Evolutionary conservation across 768 basidiomycete genomes (phyloP).

Genomic region (Auriculariales sp.): DNA sequence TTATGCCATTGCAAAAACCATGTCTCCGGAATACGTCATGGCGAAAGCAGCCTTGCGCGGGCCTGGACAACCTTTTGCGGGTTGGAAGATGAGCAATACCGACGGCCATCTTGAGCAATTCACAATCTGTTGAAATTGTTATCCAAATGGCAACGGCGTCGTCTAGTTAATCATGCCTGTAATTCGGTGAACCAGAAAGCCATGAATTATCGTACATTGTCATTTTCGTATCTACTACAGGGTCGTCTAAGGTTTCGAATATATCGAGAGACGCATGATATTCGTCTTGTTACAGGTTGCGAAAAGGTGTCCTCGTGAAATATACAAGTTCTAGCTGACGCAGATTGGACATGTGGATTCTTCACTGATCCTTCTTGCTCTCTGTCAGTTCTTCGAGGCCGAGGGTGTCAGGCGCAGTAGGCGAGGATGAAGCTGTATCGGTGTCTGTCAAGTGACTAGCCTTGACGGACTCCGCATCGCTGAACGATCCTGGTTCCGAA

Average conservation of each 20-base stretch:
- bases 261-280: no score
- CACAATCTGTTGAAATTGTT: no score
- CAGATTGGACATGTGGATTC: no score
- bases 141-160: no score
- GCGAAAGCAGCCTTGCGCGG: constrained; percentile 37
- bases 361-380: not conserved
- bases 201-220: no score
- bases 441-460: not conserved
- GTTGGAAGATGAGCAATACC: constrained; percentile 27
- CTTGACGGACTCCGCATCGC: not conserved
- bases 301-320: no score
- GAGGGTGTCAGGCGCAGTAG: not conserved
- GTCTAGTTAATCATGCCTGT: no score
- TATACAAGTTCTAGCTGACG: no score
- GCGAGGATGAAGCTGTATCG: not conserved
- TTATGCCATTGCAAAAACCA: constrained; percentile 3
- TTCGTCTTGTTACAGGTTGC: no score
- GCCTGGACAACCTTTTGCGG: constrained; percentile 32
- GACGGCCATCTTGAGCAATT: not conserved
- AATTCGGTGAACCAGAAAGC: no score
- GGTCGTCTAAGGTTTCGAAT: no score
- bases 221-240: no score
- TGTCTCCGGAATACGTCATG: constrained; percentile 28
- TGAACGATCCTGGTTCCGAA: not conserved
- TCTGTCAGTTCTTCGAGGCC: not conserved